These are phyloP conservation scores for Cyathus striatus DNA, from an alignment of 768 basidiomycete species.

Conservation along the genomic window DNA sequence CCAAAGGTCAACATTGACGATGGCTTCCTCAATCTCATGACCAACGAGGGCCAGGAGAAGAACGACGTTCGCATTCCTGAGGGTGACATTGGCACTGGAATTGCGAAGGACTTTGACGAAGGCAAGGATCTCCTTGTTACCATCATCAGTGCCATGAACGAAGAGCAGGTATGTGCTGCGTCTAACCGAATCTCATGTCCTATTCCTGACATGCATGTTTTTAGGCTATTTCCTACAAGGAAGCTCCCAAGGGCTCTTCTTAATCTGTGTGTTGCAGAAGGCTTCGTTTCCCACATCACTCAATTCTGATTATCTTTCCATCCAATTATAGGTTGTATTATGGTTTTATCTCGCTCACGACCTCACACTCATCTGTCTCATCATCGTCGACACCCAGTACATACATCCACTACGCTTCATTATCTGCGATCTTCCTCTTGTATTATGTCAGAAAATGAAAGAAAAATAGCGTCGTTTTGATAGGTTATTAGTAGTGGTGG, in stretches of 20 bases:
- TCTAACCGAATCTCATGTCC: not conserved
- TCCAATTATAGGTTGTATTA: not conserved
- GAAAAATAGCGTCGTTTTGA: constrained; percentile 3
- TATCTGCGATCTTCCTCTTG: constrained; percentile 7
- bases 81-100: constrained; percentile 69
- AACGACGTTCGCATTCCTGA: constrained; percentile 96
- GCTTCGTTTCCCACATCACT: too few relatives aligned
- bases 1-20: constrained; percentile 84
- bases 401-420: constrained; percentile 4
- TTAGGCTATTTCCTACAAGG: constrained; percentile 82
- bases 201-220: constrained; percentile 2
- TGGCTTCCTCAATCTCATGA: constrained; percentile 94
- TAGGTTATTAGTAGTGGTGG: too few relatives aligned
- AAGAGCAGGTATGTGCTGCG: constrained; percentile 62
- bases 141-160: constrained; percentile 84
- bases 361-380: too few relatives aligned
- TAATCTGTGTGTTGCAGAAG: constrained; percentile 19
- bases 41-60: constrained; percentile 70
- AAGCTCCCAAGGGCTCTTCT: constrained; percentile 64
- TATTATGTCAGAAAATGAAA: constrained; percentile 9
- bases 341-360: constrained; percentile 6
- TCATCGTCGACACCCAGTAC: too few relatives aligned
- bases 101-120: constrained; percentile 66
- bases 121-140: constrained; percentile 89
- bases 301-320: not conserved